Evolutionary conservation across 2,329 filamentous ascomycete species (phyloP).

Genomic region (Diaporthe destruens): DNA sequence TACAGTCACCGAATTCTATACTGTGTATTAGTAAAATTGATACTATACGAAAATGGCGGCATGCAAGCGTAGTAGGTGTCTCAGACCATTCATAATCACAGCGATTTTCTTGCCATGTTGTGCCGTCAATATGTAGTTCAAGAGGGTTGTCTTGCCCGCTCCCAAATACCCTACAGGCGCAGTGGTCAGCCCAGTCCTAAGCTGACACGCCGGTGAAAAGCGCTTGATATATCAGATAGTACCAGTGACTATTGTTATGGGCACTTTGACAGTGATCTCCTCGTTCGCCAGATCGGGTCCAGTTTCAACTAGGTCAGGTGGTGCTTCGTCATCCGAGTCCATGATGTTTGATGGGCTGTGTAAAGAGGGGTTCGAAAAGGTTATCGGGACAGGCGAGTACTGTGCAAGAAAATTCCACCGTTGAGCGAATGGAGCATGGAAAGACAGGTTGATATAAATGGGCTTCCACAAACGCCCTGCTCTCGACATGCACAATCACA

Average conservation of each 20-base stretch:
- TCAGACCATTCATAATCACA: constrained; percentile 88
- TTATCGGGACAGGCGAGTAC: no score
- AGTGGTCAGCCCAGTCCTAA: neutral
- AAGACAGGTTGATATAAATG: neutral
- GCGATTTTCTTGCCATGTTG: constrained; percentile 98
- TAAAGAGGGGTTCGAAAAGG: neutral
- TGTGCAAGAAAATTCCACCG: neutral
- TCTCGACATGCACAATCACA: constrained; percentile 3
- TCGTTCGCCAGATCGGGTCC: constrained; percentile 56
- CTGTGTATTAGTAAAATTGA: constrained; percentile 41
- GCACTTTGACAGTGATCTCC: constrained; percentile 75
- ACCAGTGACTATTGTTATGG: constrained; percentile 88
- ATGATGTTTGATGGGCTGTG: constrained; percentile 53
- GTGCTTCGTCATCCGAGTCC: constrained; percentile 75
- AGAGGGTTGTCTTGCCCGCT: constrained; percentile 92
- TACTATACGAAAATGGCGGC: neutral
- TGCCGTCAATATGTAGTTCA: constrained; percentile 96
- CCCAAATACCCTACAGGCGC: constrained; percentile 82
- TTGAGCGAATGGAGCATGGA: neutral
- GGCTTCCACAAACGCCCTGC: neutral
- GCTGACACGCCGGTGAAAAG: neutral
- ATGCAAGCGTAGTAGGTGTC: neutral
- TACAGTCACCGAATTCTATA: constrained; percentile 84
- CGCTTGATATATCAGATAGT: constrained; percentile 43
- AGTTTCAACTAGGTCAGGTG: constrained; percentile 72